Base-by-base conservation (phyloP, 1,284 basidiomycete genomes). In the Paramarasmius palmivorus region DNA sequence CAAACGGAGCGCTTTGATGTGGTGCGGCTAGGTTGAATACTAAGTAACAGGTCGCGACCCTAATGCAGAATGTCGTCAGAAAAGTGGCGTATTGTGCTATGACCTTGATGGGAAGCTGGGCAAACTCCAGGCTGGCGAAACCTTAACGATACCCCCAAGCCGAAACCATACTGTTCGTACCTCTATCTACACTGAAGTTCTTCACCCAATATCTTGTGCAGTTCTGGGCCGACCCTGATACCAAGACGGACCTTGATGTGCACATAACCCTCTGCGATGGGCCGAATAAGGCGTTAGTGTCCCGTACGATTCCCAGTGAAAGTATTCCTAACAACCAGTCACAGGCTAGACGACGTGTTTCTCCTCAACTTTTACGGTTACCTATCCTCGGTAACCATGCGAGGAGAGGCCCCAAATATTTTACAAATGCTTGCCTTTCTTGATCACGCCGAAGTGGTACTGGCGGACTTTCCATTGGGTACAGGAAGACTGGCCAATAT, bases 1-100 rank as follows among this genome's bases (percentile, higher is more conserved):
- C 65, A 66, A 49, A 66, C 64, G 34, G 65, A 66, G 49, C 60
- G 56, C 8, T 66, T 66, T 48, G 54, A 63, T 32, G 65, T 66
- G 20, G 63, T 65, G 34, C 14, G 61, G 54, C 15, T 29, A 14
- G 15, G n/a, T n/a, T 6, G 29, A 8, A 4, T 12, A 34, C 17
- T 40, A 29, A 32, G 34, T 48, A 25, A 5, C 8, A n/a, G n/a
- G n/a, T 37, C 42, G 29, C 12, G 12, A 32, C 17, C 9, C 20
- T 14, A 19, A 50, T 36, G 7, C 15, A 23, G 34, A 6, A 19
- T 46, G 29, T 23, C 15, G 6, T 20, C 52, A 63, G 62, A 61
- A 64, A 52, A 62, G 61, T 29, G 65, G 65, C 10, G 57, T 61
- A 20, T 36, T 66, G 20, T 64, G 63, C 55, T 66, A 66, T 49